Percentiles rank a stretch among this genome's conserved stretches.
Evolutionary conservation across 257 asterid species (phyloP).

Genomic region (Nicotiana paniculata): DNA sequence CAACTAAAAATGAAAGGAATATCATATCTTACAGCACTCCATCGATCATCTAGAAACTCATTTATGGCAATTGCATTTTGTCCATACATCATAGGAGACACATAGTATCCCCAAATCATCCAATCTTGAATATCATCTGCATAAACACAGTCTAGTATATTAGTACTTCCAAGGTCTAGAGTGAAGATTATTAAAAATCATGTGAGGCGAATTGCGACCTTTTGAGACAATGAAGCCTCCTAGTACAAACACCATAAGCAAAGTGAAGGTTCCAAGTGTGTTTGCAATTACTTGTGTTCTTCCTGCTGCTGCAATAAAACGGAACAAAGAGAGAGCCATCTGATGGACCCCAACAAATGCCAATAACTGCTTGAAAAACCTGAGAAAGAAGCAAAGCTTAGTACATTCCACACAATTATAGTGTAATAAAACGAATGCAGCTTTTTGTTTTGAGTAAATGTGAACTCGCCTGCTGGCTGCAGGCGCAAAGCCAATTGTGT

Average conservation of each 20-base stretch:
- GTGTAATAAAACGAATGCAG: not conserved
- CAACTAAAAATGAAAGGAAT: not conserved
- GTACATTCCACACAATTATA: not conserved
- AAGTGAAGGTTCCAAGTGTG: slow-evolving; percentile 62
- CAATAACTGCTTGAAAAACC: slow-evolving; percentile 71
- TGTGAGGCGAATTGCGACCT: slow-evolving; percentile 25
- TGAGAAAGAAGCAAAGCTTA: slow-evolving; percentile 7
- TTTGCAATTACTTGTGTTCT: slow-evolving; percentile 70
- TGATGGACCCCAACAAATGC: slow-evolving; percentile 69
- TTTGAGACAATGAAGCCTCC: slow-evolving; percentile 79
- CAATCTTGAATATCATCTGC: slow-evolving; percentile 68
- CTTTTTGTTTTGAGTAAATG: not conserved
- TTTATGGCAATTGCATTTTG: slow-evolving; percentile 85
- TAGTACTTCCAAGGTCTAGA: not conserved
- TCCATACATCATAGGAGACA: slow-evolving; percentile 91
- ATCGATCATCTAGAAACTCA: slow-evolving; percentile 74
- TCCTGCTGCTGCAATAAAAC: slow-evolving; percentile 72
- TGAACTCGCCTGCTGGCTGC: slow-evolving; percentile 46
- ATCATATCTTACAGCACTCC: slow-evolving; percentile 56
- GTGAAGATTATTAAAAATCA: not conserved
- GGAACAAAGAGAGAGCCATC: slow-evolving; percentile 75
- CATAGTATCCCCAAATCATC: slow-evolving; percentile 93
- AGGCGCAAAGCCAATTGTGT: slow-evolving; percentile 86
- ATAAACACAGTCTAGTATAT: not conserved
- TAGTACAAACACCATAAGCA: slow-evolving; percentile 56